Evolutionary conservation across 2,329 filamentous ascomycete genomes (phyloP), one percentile per base, ranked within the genome.

Genomic region (Colletotrichum orbiculare): DNA sequence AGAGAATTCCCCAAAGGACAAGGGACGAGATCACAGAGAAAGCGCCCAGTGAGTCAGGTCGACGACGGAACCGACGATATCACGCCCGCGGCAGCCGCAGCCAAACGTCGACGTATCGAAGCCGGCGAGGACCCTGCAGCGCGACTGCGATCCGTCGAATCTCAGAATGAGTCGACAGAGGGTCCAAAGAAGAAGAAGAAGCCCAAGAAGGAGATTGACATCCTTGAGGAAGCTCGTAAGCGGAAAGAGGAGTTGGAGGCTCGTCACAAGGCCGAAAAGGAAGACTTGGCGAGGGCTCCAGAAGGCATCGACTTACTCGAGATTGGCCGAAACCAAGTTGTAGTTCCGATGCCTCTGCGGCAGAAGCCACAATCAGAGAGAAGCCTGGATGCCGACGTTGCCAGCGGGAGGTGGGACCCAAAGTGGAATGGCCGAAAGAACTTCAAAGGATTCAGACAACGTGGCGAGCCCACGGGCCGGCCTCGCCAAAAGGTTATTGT

Each of bases 361-460:
- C 60, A 72, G 67, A 69, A 72, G 71, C 72, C 71, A 55, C 67
- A 71, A 25, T 4, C 25, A 61, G 69, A 37, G 74, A 69, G 59
- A 76, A 70, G 76, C 39, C 78, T 83, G 15, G 87, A 89, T n/a
- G 78, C 82, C 61, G 83, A 86, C 17, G 75, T 83, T 48, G 81
- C 78, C 2, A 80, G 82, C 47, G 83, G 84, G 6, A 85, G 92
- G 45, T 97, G 95, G 94, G 87, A 97, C 69, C 89, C 93, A 1
- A 85, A 84, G 43, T 99, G 96, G 96, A 97, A 97, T 74, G 96
- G 95, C 1, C 86, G 95, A 47, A 95, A 93, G 77, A 98, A 99
- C 73, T 99, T 97, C 81, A 99, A 99, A 76, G 91, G 88, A 71
- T 99, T 99, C 73, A 83, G 85, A 25, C 83, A 82, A 59, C 83